These are phyloP conservation scores for Ambrosiella beaveri DNA, from an alignment of 2,329 filamentous ascomycete species.

Conservation along the genomic window DNA sequence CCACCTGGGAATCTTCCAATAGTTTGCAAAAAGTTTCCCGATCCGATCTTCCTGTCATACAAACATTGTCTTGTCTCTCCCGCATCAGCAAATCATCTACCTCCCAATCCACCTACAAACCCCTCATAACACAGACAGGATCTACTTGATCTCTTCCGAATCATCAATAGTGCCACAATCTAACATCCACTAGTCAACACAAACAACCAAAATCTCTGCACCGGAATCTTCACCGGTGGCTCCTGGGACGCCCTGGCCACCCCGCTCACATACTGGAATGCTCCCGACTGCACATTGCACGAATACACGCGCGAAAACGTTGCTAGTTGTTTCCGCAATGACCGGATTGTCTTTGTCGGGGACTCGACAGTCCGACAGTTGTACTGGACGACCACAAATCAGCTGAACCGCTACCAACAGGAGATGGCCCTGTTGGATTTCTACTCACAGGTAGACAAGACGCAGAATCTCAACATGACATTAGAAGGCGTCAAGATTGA, in stretches of 20 bases:
- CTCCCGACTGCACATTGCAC: slow-evolving; percentile 40
- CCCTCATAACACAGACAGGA: too few relatives aligned
- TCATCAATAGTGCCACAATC: background rate
- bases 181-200: background rate
- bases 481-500: slow-evolving; percentile 27
- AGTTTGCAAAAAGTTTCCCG: too few relatives aligned
- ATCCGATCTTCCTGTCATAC: too few relatives aligned
- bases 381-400: slow-evolving; percentile 37
- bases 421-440: slow-evolving; percentile 21
- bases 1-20: background rate
- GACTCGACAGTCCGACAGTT: slow-evolving; percentile 43
- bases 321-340: slow-evolving; percentile 31
- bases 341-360: slow-evolving; percentile 38
- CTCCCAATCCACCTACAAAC: too few relatives aligned
- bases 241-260: slow-evolving; percentile 26
- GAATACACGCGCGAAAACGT: slow-evolving; percentile 36
- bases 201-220: slow-evolving; percentile 21
- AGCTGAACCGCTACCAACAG: slow-evolving; percentile 26
- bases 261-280: slow-evolving; percentile 36
- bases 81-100: too few relatives aligned
- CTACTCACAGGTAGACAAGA: slow-evolving; percentile 22
- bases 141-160: too few relatives aligned
- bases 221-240: slow-evolving; percentile 31
- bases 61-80: too few relatives aligned
- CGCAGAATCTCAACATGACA: slow-evolving; percentile 25